Percentiles rank a stretch among this genome's conserved stretches.
These are phyloP conservation scores for Gnomoniopsis sp. DNA, from an alignment of 2,329 filamentous ascomycete genomes.

Conservation along the genomic window DNA sequence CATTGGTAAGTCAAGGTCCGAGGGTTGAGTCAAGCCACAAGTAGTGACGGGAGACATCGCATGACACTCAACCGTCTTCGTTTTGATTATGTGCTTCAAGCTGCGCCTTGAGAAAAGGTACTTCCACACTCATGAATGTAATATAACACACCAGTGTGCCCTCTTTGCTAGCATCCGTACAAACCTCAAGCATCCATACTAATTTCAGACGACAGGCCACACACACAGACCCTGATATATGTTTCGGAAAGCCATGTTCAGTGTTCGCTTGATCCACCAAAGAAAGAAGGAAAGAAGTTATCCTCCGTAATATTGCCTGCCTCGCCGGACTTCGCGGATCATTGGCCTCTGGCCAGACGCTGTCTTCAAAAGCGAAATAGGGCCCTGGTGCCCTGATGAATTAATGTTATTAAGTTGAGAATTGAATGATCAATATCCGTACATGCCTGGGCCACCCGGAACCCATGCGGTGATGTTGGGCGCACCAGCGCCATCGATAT, in stretches of 20 bases:
- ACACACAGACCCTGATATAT: background rate
- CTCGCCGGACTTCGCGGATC: background rate
- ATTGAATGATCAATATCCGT: constrained; percentile 21
- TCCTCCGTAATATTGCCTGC: background rate
- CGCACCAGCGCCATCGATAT: constrained; percentile 23
- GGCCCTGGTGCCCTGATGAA: background rate
- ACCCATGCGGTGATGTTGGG: constrained; percentile 24
- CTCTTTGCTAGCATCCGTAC: background rate
- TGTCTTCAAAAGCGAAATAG: background rate
- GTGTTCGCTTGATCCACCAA: background rate
- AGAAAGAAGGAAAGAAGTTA: too few species aligned
- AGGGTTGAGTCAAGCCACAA: too few species aligned
- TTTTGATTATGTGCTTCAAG: too few species aligned
- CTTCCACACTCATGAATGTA: too few species aligned
- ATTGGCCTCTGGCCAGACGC: background rate
- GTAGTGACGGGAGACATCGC: too few species aligned
- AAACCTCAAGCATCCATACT: background rate
- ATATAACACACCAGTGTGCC: too few species aligned
- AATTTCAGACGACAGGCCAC: background rate
- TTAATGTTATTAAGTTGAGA: background rate
- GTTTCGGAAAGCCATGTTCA: background rate
- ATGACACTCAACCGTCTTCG: too few species aligned
- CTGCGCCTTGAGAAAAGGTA: too few species aligned
- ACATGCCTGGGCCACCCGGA: constrained; percentile 20
- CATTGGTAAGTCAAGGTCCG: too few species aligned